Evolutionary conservation across 225 moss, liverwort and hornwort genomes (phyloP).

Genomic region (Neckera pumila): DNA sequence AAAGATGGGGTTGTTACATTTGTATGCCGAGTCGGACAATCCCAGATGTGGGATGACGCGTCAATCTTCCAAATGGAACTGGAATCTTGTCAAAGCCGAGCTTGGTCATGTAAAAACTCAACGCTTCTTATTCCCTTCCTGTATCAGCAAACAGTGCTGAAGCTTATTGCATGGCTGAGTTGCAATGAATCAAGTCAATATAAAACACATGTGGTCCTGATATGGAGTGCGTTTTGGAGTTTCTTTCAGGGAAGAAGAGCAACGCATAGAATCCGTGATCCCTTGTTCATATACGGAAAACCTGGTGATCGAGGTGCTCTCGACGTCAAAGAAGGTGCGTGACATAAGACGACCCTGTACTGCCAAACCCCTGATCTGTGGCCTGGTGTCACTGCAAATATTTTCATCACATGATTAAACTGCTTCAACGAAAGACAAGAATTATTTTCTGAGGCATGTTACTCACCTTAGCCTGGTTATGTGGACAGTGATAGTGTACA

Average conservation of each 20-base stretch:
- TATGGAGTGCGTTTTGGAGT: neutral
- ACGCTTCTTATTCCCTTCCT: neutral
- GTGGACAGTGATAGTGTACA: constrained; percentile 40
- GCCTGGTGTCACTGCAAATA: neutral
- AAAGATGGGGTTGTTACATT: constrained; percentile 36
- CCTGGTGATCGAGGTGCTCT: constrained; percentile 37
- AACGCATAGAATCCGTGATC: constrained; percentile 31
- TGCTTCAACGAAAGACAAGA: neutral
- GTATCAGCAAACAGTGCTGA: neutral
- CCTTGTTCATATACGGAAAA: constrained; percentile 47
- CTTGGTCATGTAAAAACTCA: constrained; percentile 35
- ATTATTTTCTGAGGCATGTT: neutral
- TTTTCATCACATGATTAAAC: neutral
- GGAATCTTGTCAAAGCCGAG: constrained; percentile 51
- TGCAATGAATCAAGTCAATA: neutral
- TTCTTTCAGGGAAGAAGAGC: constrained; percentile 26
- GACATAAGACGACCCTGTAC: neutral
- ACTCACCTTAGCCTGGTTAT: neutral
- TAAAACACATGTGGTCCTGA: neutral
- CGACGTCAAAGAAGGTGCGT: constrained; percentile 51
- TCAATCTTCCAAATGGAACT: constrained; percentile 31
- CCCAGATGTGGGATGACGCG: constrained; percentile 34
- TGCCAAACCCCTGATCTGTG: neutral
- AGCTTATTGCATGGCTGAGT: neutral
- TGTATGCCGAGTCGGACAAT: constrained; percentile 40